These are phyloP conservation scores for Hymenoscyphus scutula DNA, from an alignment of 2,329 filamentous ascomycete genomes.

Conservation along the genomic window DNA sequence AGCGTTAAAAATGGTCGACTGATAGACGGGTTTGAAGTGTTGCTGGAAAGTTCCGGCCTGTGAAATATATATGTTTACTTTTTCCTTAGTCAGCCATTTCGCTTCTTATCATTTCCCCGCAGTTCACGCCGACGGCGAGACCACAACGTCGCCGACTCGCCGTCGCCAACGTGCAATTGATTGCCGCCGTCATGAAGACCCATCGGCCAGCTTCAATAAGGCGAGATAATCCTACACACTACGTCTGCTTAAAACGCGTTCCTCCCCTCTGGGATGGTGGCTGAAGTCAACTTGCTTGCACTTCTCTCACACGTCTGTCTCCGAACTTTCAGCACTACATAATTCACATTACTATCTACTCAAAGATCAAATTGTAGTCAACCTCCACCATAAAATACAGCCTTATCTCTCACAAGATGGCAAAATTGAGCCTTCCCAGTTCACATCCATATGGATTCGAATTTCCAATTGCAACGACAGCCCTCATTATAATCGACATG, in stretches of 20 bases:
- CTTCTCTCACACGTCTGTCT: too few relatives aligned
- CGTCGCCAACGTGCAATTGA: background rate
- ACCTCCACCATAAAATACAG: background rate
- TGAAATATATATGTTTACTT: background rate
- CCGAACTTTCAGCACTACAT: too few relatives aligned
- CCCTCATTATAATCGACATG: constrained; percentile 54
- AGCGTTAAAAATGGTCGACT: too few relatives aligned
- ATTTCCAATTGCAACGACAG: constrained; percentile 47
- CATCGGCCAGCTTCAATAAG: background rate
- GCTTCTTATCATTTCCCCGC: background rate
- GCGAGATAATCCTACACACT: background rate
- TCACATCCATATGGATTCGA: constrained; percentile 47
- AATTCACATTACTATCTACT: too few relatives aligned
- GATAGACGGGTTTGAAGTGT: background rate
- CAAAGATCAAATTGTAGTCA: background rate
- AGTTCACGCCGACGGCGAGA: constrained; percentile 7
- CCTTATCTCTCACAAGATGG: constrained; percentile 20
- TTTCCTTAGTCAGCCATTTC: background rate
- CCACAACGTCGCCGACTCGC: background rate
- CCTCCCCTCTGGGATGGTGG: background rate
- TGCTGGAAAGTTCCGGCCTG: background rate
- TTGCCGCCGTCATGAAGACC: background rate
- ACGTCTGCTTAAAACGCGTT: background rate
- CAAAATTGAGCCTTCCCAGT: constrained; percentile 29
- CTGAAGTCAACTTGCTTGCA: too few relatives aligned